These are phyloP conservation scores for Solanum chacoense DNA, from an alignment of 305 asterid genomes.

Conservation along the genomic window DNA sequence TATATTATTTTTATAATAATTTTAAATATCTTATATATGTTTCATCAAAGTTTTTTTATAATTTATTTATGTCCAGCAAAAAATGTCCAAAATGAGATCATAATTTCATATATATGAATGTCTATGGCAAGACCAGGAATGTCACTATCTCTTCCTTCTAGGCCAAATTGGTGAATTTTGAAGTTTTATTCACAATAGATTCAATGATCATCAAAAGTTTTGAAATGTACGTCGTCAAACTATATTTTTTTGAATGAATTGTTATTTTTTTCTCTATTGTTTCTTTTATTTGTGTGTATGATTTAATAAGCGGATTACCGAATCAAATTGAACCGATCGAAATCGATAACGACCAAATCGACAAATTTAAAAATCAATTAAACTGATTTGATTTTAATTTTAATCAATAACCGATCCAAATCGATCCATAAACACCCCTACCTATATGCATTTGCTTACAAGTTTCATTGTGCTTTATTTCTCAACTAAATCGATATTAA, in stretches of 20 bases:
- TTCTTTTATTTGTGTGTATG: not conserved
- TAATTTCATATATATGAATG: not conserved
- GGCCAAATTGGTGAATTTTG: not conserved
- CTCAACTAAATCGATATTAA: no score
- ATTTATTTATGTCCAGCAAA: no score
- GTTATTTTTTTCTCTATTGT: no score
- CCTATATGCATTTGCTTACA: not conserved
- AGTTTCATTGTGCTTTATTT: not conserved
- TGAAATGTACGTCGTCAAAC: no score
- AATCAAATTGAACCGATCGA: no score
- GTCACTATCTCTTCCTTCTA: not conserved
- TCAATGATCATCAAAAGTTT: not conserved
- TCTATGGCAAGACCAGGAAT: not conserved
- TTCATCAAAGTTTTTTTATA: no score
- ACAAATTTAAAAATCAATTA: no score
- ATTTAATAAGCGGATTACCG: no score
- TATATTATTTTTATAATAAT: no score
- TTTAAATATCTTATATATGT: no score
- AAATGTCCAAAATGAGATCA: no score
- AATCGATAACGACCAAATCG: fast-evolving
- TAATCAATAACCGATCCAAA: not conserved
- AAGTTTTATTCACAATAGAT: not conserved
- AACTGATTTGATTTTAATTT: no score
- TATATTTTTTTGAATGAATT: not conserved
- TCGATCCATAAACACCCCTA: not conserved